A percentile compares a stretch with the other conserved stretches of the same genome.
Evolutionary conservation across 495 filamentous ascomycete species (phyloP).

Genomic region (Penicillium argentinense): DNA sequence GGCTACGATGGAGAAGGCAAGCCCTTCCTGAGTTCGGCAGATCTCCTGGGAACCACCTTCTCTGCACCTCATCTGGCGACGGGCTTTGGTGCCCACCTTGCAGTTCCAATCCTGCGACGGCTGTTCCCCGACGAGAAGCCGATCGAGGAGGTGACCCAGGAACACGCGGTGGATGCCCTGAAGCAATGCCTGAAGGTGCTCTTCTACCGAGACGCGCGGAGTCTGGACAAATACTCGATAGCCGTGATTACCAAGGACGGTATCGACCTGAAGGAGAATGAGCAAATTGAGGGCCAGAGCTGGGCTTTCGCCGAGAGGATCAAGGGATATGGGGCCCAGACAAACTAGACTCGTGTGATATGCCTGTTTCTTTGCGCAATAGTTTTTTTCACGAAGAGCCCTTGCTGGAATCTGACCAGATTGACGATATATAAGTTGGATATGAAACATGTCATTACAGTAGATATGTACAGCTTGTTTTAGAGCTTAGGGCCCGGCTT

Average conservation of each 20-base stretch:
- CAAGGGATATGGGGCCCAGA: slow-evolving; percentile 72
- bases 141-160: slow-evolving; percentile 66
- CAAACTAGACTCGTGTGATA: slow-evolving; percentile 38
- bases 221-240: slow-evolving; percentile 86
- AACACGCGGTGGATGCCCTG: slow-evolving; percentile 75
- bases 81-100: slow-evolving; percentile 90
- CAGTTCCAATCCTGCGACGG: slow-evolving; percentile 84
- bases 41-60: slow-evolving; percentile 92
- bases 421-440: not conserved
- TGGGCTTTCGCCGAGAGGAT: slow-evolving; percentile 95
- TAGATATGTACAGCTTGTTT: slow-evolving; percentile 9
- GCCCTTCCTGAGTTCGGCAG: slow-evolving; percentile 86
- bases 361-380: slow-evolving; percentile 5
- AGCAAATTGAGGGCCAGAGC: slow-evolving; percentile 79
- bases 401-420: slow-evolving; percentile 1
- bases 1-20: slow-evolving; percentile 76
- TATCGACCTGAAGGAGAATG: slow-evolving; percentile 77
- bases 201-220: slow-evolving; percentile 94
- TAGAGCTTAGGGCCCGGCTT: slow-evolving; percentile 56
- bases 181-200: slow-evolving; percentile 97
- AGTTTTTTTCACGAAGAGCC: slow-evolving; percentile 9
- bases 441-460: not conserved
- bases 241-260: slow-evolving; percentile 80
- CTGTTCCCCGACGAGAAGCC: slow-evolving; percentile 78
- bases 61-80: slow-evolving; percentile 83